phyloP scores from a whole-genome alignment of 2,329 filamentous ascomycete genomes.

The Penicillium sp. region DNA sequence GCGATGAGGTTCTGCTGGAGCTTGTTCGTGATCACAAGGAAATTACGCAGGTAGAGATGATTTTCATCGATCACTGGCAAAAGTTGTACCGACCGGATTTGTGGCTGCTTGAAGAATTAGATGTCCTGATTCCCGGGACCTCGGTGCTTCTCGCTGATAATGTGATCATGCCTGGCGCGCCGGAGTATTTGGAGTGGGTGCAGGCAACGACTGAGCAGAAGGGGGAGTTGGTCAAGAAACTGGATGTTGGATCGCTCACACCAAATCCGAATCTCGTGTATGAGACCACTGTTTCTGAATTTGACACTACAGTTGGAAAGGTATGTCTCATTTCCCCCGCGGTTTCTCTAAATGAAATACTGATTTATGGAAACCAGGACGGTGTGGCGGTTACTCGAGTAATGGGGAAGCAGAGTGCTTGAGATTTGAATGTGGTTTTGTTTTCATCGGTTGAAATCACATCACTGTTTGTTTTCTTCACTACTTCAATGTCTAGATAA shows the following conservation, averaged over 20 bases:
- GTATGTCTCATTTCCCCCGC: constrained; percentile 3
- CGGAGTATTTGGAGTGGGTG: constrained; percentile 19
- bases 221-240: constrained; percentile 2
- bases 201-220: constrained; percentile 12
- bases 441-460: not conserved
- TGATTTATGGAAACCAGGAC: constrained; percentile 9
- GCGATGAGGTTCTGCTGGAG: constrained; percentile 60
- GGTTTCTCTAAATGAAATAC: not conserved
- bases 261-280: constrained; percentile 16
- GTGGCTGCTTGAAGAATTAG: constrained; percentile 69
- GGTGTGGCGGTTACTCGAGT: constrained; percentile 13
- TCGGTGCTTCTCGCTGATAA: constrained; percentile 17
- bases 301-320: constrained; percentile 12
- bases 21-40: constrained; percentile 51
- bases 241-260: constrained; percentile 1
- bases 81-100: constrained; percentile 69
- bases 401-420: constrained; percentile 20
- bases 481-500: too few species aligned
- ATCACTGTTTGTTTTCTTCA: too few species aligned
- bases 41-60: constrained; percentile 61
- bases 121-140: constrained; percentile 56
- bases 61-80: constrained; percentile 78
- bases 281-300: constrained; percentile 11
- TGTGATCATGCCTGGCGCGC: constrained; percentile 19
- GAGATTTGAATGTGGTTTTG: not conserved